Evolutionary conservation across 345 rosid genomes (phyloP), one percentile per base, ranked within the genome.

Genomic region (Capsella bursapastoris): DNA sequence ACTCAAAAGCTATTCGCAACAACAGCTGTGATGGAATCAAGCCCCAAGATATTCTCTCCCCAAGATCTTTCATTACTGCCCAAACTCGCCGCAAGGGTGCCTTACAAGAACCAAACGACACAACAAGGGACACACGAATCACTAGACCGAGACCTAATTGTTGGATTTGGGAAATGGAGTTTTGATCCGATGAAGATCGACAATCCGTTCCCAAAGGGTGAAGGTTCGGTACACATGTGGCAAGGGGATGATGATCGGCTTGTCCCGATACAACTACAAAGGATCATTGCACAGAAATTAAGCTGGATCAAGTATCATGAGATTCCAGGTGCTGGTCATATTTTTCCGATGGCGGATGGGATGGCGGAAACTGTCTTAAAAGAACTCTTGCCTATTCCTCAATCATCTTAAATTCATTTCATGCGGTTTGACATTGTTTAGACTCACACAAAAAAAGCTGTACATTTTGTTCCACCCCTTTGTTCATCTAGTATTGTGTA

Each of bases 91-190:
- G 89, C 81, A 85, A 35, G 86, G 63, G 22, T 57, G 83, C 15
- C 78, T 69, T 77, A 64, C 62, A 77, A 56, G 66, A 77, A 66
- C 41, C 58, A 66, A 40, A 68, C 70, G 16, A 79, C 69, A 12
- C 86, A 82, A 74, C 91, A 89, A 82, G 90, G 95, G 64, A 82
- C 55, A n/a, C 81, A 83, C 7, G 91, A 83, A 61, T 78, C 84
- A 13, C n/a, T 87, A 18, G 67, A 79, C 70, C 81, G 84, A 0
- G 90, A 87, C 81, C 0, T 80, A 70, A 83, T 81, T 28, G 78
- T 86, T 9, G 84, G 78, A 40, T 82, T 83, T 8, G 89, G 91
- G 59, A 77, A 56, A 38, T 87, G 95, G 91, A 81, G 82, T 31
- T 89, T 87, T 3, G 85, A 82, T 16, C 91, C 85, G 0, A 80